Base-by-base conservation (phyloP, 2,329 filamentous ascomycete species). In the Hymenoscyphus linearis region DNA sequence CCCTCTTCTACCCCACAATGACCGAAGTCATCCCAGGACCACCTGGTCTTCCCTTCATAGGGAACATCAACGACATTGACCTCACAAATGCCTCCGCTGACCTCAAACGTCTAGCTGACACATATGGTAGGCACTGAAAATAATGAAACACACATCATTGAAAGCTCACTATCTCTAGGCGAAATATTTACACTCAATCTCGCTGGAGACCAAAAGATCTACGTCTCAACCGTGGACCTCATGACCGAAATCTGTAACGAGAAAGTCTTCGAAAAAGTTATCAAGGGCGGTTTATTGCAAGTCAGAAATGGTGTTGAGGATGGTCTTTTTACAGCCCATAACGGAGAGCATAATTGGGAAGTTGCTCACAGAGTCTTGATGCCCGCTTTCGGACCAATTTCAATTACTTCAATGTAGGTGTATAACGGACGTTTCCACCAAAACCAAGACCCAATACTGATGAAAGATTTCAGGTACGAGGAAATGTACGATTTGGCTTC, bases 401-500 rank as follows among this genome's bases (percentile, higher is more conserved):
- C 82, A 1, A 90, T 91, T 67, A 80, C 83, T 37, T 76, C 74
- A 60, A 90, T 90, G 87, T 34, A 34, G 9, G 52, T 34, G 22
- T 2, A 27, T 31, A 16, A n/a, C 10, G 5, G 14, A n/a, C 18
- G 7, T 22, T 10, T 3, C 1, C 2, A 14, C n/a, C 4, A 25
- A 6, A 25, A 12, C 1, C 22, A 2, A 25, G 2, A 25, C 3
- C 6, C 1, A 2, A 10, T 7, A 22, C 18, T 50, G 9, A 50
- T n/a, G 9, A 25, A 14, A 1, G 13, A 10, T n/a, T 31, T 7
- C n/a, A 53, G 52, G 52, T 90, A 87, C 64, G 79, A 82, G 63
- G 84, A 86, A 68, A 87, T 87, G 85, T 79, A 86, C 64, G 87
- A 90, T 66, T 84, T 90, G 62, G 82, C 85, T 4, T 78, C 79